A percentile compares a stretch with the other conserved stretches of the same genome.
Conservation (phyloP, 169 alveolate genomes). For the Plasmodium adleri region DNA sequence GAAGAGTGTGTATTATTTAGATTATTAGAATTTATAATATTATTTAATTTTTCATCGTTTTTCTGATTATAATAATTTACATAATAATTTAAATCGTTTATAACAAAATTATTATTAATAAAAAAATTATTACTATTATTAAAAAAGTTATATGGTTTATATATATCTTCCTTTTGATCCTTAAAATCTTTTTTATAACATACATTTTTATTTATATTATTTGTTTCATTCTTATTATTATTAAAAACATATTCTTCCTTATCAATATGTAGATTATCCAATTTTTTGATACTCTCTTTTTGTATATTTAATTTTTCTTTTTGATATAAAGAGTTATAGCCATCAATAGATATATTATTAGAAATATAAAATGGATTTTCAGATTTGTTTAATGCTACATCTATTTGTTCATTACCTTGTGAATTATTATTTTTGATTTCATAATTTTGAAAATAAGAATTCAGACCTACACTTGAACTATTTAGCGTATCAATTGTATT, state of each 20-base stretch:
- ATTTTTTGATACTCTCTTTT: no score
- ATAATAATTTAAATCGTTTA: slow-evolving; percentile 24
- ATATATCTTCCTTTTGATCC: neutral
- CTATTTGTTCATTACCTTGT: neutral
- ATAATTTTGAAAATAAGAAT: neutral
- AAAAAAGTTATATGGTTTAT: slow-evolving; percentile 10
- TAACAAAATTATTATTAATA: slow-evolving; percentile 21
- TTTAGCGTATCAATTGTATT: neutral
- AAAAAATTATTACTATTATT: slow-evolving; percentile 23
- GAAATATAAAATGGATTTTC: no score
- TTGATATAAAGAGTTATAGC: no score
- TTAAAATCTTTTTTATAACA: no score
- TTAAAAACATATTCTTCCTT: neutral
- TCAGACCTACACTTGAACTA: neutral
- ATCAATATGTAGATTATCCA: no score
- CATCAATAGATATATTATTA: no score
- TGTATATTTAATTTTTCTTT: no score
- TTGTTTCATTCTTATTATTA: neutral
- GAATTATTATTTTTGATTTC: neutral
- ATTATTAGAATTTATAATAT: neutral
- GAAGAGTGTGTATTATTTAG: slow-evolving; percentile 7
- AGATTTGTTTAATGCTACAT: no score
- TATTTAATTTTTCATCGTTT: slow-evolving; percentile 30
- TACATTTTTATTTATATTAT: neutral
- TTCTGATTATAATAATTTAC: slow-evolving; percentile 25